Base-by-base conservation (phyloP, 257 asterid species). In the Rubia yunnanensis region DNA sequence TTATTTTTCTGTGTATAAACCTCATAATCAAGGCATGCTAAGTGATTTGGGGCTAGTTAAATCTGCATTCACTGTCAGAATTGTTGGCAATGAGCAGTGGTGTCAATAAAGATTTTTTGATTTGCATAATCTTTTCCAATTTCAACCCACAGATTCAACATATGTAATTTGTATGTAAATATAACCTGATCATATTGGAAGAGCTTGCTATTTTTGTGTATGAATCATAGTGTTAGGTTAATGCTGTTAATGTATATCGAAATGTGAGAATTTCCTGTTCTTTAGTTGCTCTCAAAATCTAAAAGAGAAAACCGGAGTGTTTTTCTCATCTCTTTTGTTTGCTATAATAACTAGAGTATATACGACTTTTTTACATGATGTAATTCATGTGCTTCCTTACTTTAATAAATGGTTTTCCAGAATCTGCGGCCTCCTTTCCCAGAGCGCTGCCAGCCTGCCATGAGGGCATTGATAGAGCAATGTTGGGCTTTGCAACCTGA, bases 401-500 rank as follows among this genome's bases (percentile, higher is more conserved):
- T 53, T 18, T 13, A 23, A n/a, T 20, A 22, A 22, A 6, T 49
- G 17, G 22, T 3, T 34, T 69, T 75, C 41, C 76, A 79, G 83
- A 75, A 79, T 69, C 38, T 57, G 72, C 71, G 83, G 22, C 83
- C 83, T 11, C 49, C 76, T 9, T 13, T 79, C 34, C 80, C 83
- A 9, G 46, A 23, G 66, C 70, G 23, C 68, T 75, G 78, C 24
- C 80, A 78, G 32, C 72, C 69, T 24, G 69, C 80, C 56, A 69
- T 79, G 80, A 75, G 65, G 63, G 75, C 80, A 35, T 65, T 79
- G 56, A 75, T 79, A 38, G 78, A 80, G 35, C 84, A 74, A 57
- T 82, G 84, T 56, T 82, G 87, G 87, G 61, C 74, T 32, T 32
- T 70, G 67, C 77, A 82, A 24, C 81, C 84, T 6, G 82, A 76